Evolutionary conservation across 345 rosid species (phyloP).

Genomic region (Pugionium dolabratum): DNA sequence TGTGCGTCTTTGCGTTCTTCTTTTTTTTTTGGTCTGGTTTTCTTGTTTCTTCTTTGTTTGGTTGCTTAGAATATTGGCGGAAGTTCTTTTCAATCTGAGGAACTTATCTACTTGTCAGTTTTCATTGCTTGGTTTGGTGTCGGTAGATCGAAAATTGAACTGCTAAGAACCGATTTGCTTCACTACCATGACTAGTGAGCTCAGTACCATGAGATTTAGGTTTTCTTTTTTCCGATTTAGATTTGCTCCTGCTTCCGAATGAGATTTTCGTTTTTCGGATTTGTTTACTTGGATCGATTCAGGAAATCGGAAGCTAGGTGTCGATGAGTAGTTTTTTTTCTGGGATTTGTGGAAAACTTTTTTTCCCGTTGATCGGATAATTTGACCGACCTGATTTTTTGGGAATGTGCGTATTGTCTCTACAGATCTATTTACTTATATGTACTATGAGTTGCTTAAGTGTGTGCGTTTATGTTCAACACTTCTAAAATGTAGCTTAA

Average conservation of each 20-base stretch:
- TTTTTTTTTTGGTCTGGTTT: not conserved
- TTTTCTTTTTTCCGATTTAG: conserved; percentile 3
- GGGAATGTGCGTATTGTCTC: conserved; percentile 1
- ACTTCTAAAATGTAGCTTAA: conserved; percentile 17
- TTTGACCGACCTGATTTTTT: not conserved
- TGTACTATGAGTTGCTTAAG: not conserved
- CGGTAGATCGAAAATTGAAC: conserved; percentile 36
- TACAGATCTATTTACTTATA: conserved; percentile 4
- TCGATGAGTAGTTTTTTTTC: conserved; percentile 3
- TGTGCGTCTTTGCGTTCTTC: not conserved
- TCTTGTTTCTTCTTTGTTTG: conserved; percentile 37
- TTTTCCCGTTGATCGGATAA: not conserved
- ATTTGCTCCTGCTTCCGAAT: conserved; percentile 24
- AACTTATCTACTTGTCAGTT: not conserved
- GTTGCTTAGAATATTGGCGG: conserved; percentile 35
- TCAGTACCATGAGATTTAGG: conserved; percentile 34
- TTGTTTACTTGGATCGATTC: conserved; percentile 34
- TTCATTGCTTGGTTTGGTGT: conserved; percentile 31
- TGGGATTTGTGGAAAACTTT: not conserved
- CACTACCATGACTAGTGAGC: conserved; percentile 30
- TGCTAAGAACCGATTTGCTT: conserved; percentile 23
- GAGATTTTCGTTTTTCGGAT: conserved; percentile 17
- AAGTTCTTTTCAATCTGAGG: conserved; percentile 33
- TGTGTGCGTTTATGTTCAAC: conserved; percentile 14
- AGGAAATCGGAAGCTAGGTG: not conserved